A percentile compares a stretch with the other conserved stretches of the same genome.
These are phyloP conservation scores for Phytophthora colocasiae DNA, from an alignment of 352 stramenopile genomes.

Conservation along the genomic window DNA sequence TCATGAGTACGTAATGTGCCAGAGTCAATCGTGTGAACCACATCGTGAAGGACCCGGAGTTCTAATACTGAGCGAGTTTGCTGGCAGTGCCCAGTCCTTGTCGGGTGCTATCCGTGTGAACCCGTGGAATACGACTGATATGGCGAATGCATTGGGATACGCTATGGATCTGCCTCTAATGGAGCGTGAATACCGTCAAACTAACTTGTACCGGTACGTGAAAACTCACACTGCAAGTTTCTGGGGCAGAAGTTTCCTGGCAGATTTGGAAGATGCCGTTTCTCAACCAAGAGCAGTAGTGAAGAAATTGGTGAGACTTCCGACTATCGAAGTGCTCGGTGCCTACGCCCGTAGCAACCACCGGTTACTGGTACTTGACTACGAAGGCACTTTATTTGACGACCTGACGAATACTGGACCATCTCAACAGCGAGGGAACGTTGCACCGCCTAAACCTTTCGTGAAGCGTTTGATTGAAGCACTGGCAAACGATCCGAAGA, in stretches of 20 bases:
- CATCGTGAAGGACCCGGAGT: constrained; percentile 79
- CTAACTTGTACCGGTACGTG: constrained; percentile 88
- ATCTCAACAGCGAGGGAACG: constrained; percentile 62
- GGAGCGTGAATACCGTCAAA: constrained; percentile 87
- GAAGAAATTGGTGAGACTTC: constrained; percentile 59
- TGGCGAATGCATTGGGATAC: constrained; percentile 73
- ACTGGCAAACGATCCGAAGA: constrained; percentile 59
- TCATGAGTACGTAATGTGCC: constrained; percentile 91
- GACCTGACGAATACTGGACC: constrained; percentile 21
- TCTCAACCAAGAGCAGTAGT: constrained; percentile 42
- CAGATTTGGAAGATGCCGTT: constrained; percentile 68
- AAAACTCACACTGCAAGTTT: constrained; percentile 87
- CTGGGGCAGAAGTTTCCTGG: constrained; percentile 85
- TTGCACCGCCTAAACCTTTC: constrained; percentile 64
- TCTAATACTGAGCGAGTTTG: constrained; percentile 90
- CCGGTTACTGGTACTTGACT: constrained; percentile 80
- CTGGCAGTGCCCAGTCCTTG: constrained; percentile 87
- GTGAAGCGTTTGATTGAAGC: constrained; percentile 68
- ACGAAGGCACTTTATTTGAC: constrained; percentile 82
- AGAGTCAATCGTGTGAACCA: constrained; percentile 67
- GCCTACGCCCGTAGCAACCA: constrained; percentile 68
- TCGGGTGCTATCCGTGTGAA: constrained; percentile 91
- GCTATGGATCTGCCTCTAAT: constrained; percentile 80
- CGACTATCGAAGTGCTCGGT: constrained; percentile 47
- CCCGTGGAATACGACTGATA: constrained; percentile 88